phyloP scores from a whole-genome alignment of 495 filamentous ascomycete species.

The Podospora anserina region DNA sequence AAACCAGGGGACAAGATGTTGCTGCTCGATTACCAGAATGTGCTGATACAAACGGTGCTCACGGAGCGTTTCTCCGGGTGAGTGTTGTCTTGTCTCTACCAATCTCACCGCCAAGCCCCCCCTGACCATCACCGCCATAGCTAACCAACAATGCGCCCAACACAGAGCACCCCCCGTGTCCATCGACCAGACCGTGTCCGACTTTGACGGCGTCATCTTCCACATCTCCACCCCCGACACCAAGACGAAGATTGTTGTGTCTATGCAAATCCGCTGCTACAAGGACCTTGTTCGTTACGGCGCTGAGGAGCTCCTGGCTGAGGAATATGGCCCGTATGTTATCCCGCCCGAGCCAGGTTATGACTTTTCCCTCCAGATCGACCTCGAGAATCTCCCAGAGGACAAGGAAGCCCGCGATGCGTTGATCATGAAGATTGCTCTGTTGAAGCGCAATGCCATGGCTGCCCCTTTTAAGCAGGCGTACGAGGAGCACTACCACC shows the following conservation, averaged over 20 bases:
- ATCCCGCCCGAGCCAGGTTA: constrained; percentile 83
- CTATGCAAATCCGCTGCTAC: constrained; percentile 91
- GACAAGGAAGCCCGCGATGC: constrained; percentile 78
- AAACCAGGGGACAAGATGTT: constrained; percentile 61
- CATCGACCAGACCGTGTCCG: constrained; percentile 95
- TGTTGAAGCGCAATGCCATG: constrained; percentile 97
- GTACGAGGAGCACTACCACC: constrained; percentile 83
- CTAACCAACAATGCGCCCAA: constrained; percentile 10
- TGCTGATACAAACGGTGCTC: constrained; percentile 90
- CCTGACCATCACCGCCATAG: background rate
- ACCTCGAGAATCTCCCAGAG: constrained; percentile 80
- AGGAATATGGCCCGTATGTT: constrained; percentile 92
- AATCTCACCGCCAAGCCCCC: background rate
- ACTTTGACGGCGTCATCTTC: constrained; percentile 97
- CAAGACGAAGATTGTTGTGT: constrained; percentile 89
- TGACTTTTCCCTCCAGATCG: constrained; percentile 87
- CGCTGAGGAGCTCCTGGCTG: constrained; percentile 81
- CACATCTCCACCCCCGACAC: constrained; percentile 93
- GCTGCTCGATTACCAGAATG: constrained; percentile 98
- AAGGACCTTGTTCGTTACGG: constrained; percentile 88
- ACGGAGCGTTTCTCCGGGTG: constrained; percentile 93
- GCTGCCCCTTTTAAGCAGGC: constrained; percentile 95
- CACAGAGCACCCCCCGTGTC: constrained; percentile 72
- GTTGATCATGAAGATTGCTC: constrained; percentile 75
- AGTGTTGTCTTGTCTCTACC: constrained; percentile 20